Conservation (phyloP, 164 flowering plant genomes). For the Magnolia sinica region DNA sequence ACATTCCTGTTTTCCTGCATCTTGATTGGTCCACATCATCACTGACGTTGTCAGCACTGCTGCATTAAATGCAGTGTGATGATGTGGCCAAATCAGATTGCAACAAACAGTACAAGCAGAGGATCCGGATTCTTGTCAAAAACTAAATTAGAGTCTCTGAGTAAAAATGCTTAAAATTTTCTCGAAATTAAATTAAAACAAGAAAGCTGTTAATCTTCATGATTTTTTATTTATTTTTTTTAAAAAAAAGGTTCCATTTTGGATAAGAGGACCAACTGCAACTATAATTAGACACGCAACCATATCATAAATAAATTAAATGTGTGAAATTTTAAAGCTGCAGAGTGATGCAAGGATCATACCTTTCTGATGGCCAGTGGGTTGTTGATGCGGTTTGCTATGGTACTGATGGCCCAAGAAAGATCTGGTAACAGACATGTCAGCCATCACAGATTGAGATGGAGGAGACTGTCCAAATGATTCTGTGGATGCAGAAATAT, state of each 20-base stretch:
- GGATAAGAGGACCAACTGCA: background rate
- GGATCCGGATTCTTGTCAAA: too few species aligned
- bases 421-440: conserved; percentile 37
- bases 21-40: too few species aligned
- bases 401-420: conserved; percentile 43
- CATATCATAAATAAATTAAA: background rate
- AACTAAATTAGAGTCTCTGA: too few species aligned
- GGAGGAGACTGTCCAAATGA: conserved; percentile 35
- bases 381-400: conserved; percentile 55
- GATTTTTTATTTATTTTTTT: too few species aligned
- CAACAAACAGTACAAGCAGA: too few species aligned
- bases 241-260: too few species aligned
- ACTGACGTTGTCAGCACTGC: too few species aligned
- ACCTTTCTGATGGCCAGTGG: conserved; percentile 81
- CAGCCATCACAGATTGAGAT: conserved; percentile 37
- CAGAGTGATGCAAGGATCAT: background rate
- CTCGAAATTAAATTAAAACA: background rate
- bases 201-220: too few species aligned
- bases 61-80: too few species aligned
- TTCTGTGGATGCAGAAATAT: conserved; percentile 32
- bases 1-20: too few species aligned
- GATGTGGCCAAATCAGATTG: too few species aligned
- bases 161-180: too few species aligned
- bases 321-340: background rate
- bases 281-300: background rate